phyloP scores from a whole-genome alignment of 208 protist species.

The Leishmania guyanensis region DNA sequence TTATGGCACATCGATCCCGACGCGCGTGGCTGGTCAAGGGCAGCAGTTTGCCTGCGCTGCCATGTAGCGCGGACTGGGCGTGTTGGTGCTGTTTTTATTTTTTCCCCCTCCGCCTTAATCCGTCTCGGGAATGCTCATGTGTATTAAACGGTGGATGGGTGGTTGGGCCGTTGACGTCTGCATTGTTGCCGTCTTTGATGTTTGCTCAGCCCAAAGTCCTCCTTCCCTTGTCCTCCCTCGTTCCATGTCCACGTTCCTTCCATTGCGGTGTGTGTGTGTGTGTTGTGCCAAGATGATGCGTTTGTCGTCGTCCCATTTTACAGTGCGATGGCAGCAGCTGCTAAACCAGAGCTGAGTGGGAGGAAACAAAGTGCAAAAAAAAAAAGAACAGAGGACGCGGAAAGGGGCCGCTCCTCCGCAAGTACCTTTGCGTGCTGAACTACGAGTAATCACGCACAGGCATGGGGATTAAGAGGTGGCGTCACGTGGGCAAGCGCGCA shows the following conservation, averaged over 20 bases:
- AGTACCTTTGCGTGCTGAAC: not conserved
- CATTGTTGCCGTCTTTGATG: not conserved
- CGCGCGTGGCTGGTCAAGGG: conserved; percentile 49
- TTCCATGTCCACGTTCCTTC: not conserved
- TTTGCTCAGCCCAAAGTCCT: too few relatives aligned
- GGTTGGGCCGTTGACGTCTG: not conserved
- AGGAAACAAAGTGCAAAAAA: not conserved
- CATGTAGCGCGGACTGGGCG: conserved; percentile 33
- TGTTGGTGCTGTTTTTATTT: not conserved
- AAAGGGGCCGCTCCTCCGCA: not conserved
- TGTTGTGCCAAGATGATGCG: too few relatives aligned
- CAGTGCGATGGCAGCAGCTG: not conserved
- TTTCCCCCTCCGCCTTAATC: not conserved
- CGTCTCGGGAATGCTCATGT: not conserved
- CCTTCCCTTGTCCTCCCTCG: not conserved
- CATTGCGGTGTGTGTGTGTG: not conserved
- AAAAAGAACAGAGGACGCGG: not conserved
- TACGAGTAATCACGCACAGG: not conserved
- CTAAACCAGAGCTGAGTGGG: not conserved
- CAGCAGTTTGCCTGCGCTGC: conserved; percentile 58
- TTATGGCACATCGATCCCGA: conserved; percentile 78
- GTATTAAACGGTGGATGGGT: not conserved
- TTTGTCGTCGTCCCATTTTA: not conserved
- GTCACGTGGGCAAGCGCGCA: not conserved
- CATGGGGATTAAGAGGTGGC: not conserved